Conservation (phyloP, 1,139 yeast species). For the Scheffersomyces segobiensis region DNA sequence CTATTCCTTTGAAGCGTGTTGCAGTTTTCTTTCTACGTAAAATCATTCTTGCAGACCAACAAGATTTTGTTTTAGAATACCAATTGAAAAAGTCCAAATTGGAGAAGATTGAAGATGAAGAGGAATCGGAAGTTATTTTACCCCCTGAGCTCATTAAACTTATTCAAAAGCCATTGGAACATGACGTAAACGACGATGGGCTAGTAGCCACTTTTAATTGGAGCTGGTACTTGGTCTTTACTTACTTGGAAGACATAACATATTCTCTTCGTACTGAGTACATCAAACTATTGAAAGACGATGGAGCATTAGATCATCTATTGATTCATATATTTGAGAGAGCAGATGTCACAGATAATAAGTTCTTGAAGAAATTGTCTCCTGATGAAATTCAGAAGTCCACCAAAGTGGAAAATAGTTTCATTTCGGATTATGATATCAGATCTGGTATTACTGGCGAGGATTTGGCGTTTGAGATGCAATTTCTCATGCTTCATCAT, state of each 20-base stretch:
- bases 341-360: slow-evolving; percentile 40
- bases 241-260: slow-evolving; percentile 66
- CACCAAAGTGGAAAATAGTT: slow-evolving; percentile 10
- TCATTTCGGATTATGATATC: slow-evolving; percentile 21
- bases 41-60: slow-evolving; percentile 43
- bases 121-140: slow-evolving; percentile 27
- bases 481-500: slow-evolving; percentile 51
- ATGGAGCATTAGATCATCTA: slow-evolving; percentile 46
- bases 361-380: slow-evolving; percentile 29
- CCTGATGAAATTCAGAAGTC: slow-evolving; percentile 8
- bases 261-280: slow-evolving; percentile 63
- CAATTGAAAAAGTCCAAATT: slow-evolving; percentile 45
- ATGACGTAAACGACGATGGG: slow-evolving; percentile 41
- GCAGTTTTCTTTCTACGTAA: slow-evolving; percentile 36
- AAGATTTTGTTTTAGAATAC: slow-evolving; percentile 61
- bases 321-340: slow-evolving; percentile 54
- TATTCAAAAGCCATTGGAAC: slow-evolving; percentile 19
- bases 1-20: slow-evolving; percentile 33
- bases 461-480: slow-evolving; percentile 22
- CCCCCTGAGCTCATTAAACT: slow-evolving; percentile 35
- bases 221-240: slow-evolving; percentile 69
- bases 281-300: slow-evolving; percentile 54
- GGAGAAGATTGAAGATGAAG: slow-evolving; percentile 15
- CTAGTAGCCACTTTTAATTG: slow-evolving; percentile 53
- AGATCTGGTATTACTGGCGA: slow-evolving; percentile 19